Base-by-base conservation (phyloP, 495 filamentous ascomycete species). In the Hypoxylon fuscum region DNA sequence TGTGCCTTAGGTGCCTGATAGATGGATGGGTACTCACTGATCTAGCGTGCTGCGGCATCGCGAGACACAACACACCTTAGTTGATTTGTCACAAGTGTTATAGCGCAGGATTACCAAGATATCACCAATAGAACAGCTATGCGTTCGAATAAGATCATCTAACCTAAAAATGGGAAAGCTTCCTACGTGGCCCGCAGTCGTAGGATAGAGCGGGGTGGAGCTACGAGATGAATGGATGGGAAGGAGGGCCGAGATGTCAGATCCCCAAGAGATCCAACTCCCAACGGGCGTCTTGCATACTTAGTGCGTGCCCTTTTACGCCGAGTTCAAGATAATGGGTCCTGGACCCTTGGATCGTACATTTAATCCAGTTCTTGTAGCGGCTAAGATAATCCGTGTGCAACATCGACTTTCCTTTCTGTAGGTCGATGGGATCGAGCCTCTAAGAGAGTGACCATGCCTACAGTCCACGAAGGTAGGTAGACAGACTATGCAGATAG, bases 21-120 rank as follows among this genome's bases (percentile, higher is more conserved):
- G n/a, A n/a, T 14, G 56, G 46, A 66, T 66, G 58, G 47, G 61
- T 47, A 49, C 57, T 44, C 32, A 32, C 27, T 58, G 32, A 53
- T 60, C 12, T 47, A 31, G 17, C 34, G 41, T 53, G 52, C 49
- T 23, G 23, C 35, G 32, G 55, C 50, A 49, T 49, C 37, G 44
- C 29, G 46, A 50, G 23, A 53, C 14, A 53, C 18, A 34, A 27
- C 35, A n/a, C 40, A 12, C 37, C 20, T 23, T 3, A 27, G 38
- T 41, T 42, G 29, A 51, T 34, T 55, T 15, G 35, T 49, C 41
- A 17, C 20, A 11, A 20, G 31, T 44, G 37, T 38, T 58, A 45
- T 50, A 55, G 6, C 17, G 22, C 25, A 35, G 29, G 25, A 42
- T 46, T 34, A 47, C 47, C 17, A 59, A 51, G 42, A 50, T 55